phyloP scores from a whole-genome alignment of 2,329 filamentous ascomycete genomes.

The Botryotinia calthae region DNA sequence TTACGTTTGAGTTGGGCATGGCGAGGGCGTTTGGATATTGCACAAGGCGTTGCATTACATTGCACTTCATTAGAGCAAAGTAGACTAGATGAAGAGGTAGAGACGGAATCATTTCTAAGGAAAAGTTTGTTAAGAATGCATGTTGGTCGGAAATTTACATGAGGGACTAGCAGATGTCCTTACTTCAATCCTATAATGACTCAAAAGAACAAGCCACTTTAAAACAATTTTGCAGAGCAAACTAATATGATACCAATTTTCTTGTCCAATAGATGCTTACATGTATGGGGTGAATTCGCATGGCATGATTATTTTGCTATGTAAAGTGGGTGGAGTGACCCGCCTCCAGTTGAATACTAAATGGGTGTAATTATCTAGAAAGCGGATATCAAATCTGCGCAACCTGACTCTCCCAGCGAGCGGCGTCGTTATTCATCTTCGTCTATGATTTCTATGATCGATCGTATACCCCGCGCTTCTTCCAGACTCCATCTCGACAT shows the following conservation, averaged over 20 bases:
- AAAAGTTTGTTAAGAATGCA: neutral
- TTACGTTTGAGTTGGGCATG: neutral
- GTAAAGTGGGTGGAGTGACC: neutral
- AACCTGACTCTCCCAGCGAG: neutral
- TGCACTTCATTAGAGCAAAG: neutral
- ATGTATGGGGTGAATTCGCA: neutral
- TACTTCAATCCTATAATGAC: neutral
- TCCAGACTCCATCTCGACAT: neutral
- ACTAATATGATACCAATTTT: neutral
- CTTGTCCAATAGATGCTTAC: neutral
- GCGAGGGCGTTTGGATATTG: slow-evolving; percentile 1
- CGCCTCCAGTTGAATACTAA: neutral
- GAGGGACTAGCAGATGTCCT: neutral
- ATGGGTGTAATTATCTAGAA: neutral
- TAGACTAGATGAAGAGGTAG: neutral
- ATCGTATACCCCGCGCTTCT: neutral
- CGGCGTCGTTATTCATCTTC: neutral
- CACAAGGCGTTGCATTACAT: neutral
- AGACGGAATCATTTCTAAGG: neutral
- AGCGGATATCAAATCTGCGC: neutral
- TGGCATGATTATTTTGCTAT: neutral
- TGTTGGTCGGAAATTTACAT: neutral
- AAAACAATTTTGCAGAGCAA: neutral
- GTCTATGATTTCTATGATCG: neutral
- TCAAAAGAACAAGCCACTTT: neutral